phyloP scores from a whole-genome alignment of 208 protist genomes.

The Leishmania tarentolae region DNA sequence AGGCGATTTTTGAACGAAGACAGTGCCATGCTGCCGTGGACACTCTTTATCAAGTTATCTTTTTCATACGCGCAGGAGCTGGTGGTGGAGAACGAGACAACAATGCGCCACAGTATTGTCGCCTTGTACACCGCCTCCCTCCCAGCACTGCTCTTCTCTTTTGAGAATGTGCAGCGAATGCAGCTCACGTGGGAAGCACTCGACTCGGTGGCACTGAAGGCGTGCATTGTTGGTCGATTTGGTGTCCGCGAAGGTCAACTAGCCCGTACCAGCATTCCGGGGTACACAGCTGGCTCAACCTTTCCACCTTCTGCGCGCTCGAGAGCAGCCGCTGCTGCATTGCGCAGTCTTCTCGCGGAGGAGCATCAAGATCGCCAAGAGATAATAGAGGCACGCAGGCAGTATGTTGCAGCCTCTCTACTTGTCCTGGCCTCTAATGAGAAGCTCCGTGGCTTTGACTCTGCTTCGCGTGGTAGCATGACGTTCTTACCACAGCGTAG shows the following conservation, averaged over 20 bases:
- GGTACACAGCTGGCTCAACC: background rate
- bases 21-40: constrained; percentile 22
- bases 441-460: background rate
- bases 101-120: background rate
- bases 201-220: constrained; percentile 31
- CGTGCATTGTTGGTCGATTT: constrained; percentile 24
- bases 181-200: constrained; percentile 22
- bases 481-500: background rate
- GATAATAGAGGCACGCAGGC: background rate
- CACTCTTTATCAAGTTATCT: constrained; percentile 31
- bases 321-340: background rate
- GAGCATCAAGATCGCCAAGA: constrained; percentile 6
- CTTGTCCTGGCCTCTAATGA: constrained; percentile 6
- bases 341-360: background rate
- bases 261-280: constrained; percentile 20
- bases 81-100: constrained; percentile 18
- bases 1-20: constrained; percentile 62
- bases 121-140: background rate
- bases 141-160: background rate
- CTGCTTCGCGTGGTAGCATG: background rate
- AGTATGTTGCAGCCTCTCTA: background rate
- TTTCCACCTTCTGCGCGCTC: background rate
- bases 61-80: background rate
- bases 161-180: constrained; percentile 28
- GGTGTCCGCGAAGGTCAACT: constrained; percentile 27